Conservation (phyloP, 768 basidiomycete genomes). For the Amanita jacksonii region DNA sequence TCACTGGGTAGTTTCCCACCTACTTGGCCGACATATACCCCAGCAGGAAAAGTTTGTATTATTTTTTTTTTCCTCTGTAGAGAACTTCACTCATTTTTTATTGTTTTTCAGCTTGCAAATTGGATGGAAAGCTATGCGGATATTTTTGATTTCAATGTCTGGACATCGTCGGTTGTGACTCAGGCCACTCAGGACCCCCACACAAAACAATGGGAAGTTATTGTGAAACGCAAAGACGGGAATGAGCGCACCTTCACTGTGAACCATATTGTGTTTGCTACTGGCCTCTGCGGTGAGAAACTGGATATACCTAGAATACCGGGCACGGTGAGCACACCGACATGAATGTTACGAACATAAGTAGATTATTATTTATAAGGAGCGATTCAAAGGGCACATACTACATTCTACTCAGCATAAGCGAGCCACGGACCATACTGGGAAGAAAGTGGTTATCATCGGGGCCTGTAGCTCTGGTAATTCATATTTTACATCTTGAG, state of each 20-base stretch:
- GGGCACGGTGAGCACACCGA: conserved; percentile 24
- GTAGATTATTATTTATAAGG: conserved; percentile 12
- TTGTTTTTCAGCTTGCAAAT: conserved; percentile 39
- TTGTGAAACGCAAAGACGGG: conserved; percentile 21
- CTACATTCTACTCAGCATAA: conserved; percentile 46
- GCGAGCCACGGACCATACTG: conserved; percentile 35
- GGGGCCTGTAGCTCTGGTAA: conserved; percentile 54
- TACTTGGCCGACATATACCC: conserved; percentile 45
- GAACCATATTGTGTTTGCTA: conserved; percentile 50
- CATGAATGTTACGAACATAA: not conserved
- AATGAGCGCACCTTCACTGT: conserved; percentile 27
- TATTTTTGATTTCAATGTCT: conserved; percentile 51
- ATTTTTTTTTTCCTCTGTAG: not conserved
- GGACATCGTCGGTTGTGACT: conserved; percentile 42
- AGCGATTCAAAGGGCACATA: conserved; percentile 37
- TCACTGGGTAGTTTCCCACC: conserved; percentile 35
- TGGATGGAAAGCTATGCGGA: conserved; percentile 59
- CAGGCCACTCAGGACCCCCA: conserved; percentile 27
- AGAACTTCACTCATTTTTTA: not conserved
- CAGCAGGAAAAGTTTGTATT: conserved; percentile 35
- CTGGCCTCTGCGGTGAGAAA: conserved; percentile 40
- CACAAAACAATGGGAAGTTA: too few species aligned
- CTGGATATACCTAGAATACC: conserved; percentile 36
- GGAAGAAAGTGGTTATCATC: conserved; percentile 57
- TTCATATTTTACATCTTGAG: not conserved